Evolutionary conservation across 176 grass and related monocot genomes (phyloP).

Genomic region (Eremochloa ophiuroides): DNA sequence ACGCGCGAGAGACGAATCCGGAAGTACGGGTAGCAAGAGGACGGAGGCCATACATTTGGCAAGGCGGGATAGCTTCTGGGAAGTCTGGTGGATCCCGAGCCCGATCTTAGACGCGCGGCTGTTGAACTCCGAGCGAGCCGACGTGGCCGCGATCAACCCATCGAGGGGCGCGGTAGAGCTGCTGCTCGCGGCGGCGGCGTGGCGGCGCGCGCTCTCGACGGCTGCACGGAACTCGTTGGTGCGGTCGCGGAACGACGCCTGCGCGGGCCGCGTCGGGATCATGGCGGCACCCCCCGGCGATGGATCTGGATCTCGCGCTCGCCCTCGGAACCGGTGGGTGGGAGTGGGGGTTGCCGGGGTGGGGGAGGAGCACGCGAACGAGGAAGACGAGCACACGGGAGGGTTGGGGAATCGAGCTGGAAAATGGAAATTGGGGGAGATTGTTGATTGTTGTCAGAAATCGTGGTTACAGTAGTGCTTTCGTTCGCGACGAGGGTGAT

Average conservation of each 20-base stretch:
- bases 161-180: conserved; percentile 40
- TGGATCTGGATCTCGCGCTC: conserved; percentile 23
- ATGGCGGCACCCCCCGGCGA: conserved; percentile 32
- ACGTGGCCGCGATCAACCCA: conserved; percentile 25
- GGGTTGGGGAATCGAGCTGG: background rate
- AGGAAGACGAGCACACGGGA: background rate
- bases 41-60: conserved; percentile 45
- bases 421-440: too few species aligned
- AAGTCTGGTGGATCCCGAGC: conserved; percentile 90
- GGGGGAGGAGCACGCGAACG: background rate
- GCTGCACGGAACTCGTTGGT: conserved; percentile 79
- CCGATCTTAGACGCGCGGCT: conserved; percentile 82
- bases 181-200: conserved; percentile 16
- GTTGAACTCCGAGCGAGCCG: conserved; percentile 81
- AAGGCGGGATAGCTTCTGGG: conserved; percentile 84
- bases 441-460: too few species aligned
- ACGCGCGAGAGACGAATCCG: background rate
- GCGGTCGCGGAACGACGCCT: conserved; percentile 84
- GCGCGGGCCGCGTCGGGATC: conserved; percentile 49
- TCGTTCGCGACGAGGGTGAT: too few species aligned
- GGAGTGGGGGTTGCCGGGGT: background rate
- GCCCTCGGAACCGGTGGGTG: conserved; percentile 19
- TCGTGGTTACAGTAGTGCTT: too few species aligned
- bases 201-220: conserved; percentile 66
- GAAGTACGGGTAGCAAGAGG: background rate